Evolutionary conservation across 2,329 filamentous ascomycete species (phyloP), one percentile per base, ranked within the genome.

Genomic region (Thelonectria rubi): DNA sequence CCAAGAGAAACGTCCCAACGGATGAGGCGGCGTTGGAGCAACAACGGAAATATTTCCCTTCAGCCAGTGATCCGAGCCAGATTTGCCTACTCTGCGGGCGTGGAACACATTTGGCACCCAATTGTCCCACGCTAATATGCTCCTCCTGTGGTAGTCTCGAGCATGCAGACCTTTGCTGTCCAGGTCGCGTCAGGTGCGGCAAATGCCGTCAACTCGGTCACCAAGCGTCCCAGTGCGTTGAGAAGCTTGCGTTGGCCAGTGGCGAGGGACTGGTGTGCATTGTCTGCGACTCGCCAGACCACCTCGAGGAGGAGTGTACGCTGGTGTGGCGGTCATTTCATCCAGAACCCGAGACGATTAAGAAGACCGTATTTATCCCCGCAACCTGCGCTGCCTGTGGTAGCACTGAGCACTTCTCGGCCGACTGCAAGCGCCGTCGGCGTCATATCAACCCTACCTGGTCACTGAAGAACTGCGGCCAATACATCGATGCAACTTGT

Each of bases 141-240:
- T 78, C 74, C 7, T 81, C 81, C 57, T 89, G 84, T 69, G 73
- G 75, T 21, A 76, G 74, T 54, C 61, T 67, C 12, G 75, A 75
- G 2, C 86, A 90, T 71, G 79, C 79, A 55, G 76, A 79, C 5
- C 80, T 80, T 65, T 77, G 74, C 55, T 90, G 87, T 65, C 83
- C 85, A 11, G 77, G 75, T 5, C 79, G 78, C 34, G 73, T 74
- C 34, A 80, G 85, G 62, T 89, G 87, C 71, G 72, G 68, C 50
- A 87, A 86, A 70, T 92, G 90, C 74, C 82, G 80, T 49, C 85
- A 89, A 73, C 78, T 84, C 45, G 90, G 89, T 10, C 90, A 93
- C 69, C 67, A 70, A 52, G 74, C 76, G 17, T 67, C 74, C 1
- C 67, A 76, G 8, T 92, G 90, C 70, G 69, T 75, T 2, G 86